These are phyloP conservation scores for Linnemannia elongata DNA, from an alignment of 192 early-diverging fungal genomes.

Conservation along the genomic window DNA sequence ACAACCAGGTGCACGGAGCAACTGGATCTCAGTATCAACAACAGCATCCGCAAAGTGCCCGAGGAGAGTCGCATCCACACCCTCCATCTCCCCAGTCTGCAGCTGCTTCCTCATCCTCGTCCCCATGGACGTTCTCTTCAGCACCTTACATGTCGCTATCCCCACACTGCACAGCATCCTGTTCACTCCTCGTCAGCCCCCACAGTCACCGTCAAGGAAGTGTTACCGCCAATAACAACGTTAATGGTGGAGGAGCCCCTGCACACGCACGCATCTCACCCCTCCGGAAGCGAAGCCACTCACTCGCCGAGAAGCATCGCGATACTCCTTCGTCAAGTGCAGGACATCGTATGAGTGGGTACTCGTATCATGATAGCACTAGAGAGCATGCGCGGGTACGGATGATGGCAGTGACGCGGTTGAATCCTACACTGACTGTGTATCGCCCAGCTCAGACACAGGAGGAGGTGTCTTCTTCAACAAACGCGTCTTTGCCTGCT, in stretches of 20 bases:
- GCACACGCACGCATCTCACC: background rate
- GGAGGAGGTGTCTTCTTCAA: background rate
- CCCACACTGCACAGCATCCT: slow-evolving; percentile 22
- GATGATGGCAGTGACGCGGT: slow-evolving; percentile 35
- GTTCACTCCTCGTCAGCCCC: slow-evolving; percentile 26
- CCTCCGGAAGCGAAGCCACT: slow-evolving; percentile 29
- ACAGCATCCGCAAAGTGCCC: background rate
- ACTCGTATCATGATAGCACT: background rate
- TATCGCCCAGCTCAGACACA: slow-evolving; percentile 15
- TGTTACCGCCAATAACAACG: background rate
- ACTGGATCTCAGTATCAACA: background rate
- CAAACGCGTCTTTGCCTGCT: background rate
- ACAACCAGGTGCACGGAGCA: background rate
- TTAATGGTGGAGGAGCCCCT: background rate
- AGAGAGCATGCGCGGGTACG: background rate
- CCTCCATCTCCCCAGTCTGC: background rate
- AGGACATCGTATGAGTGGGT: background rate
- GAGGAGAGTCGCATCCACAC: background rate
- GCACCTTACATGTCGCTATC: background rate
- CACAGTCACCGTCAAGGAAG: slow-evolving; percentile 12
- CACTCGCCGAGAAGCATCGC: slow-evolving; percentile 10
- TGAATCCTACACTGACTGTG: slow-evolving; percentile 30
- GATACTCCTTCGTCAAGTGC: background rate
- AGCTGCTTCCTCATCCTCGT: background rate
- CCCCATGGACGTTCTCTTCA: background rate